Evolutionary conservation across 352 stramenopile species (phyloP), one percentile per base, ranked within the genome.

Genomic region (Elongisporangium anandrum): DNA sequence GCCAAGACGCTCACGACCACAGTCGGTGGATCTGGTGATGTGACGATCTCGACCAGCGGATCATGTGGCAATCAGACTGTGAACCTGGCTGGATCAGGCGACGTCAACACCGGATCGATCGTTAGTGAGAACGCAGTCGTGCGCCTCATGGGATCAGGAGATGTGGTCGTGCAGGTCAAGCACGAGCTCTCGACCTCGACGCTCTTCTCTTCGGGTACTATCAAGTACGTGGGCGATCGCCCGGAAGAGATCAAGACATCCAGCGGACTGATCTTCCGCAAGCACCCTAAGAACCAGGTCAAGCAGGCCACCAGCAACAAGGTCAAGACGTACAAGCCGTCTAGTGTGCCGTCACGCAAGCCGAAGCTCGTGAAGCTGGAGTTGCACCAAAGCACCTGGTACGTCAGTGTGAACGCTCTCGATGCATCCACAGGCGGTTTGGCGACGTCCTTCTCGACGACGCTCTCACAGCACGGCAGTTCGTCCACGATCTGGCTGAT

Each of bases 121-220:
- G 55, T 77, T 7, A 71, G 73, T 1, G 55, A 58, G 13, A 63
- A 65, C 17, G 73, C 75, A 20, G 64, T 61, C 15, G 73, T 79
- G 20, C 66, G 79, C 21, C 69, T 88, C 23, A 82, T 69, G 69
- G 78, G 78, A 21, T 61, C 68, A 23, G 73, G 75, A 13, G 63
- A 81, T 21, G 60, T 77, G 52, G 63, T 80, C 39, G 75, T 87
- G 38, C 75, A 85, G 57, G 70, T 72, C 23, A 74, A 59, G 1
- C 63, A 78, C 61, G 77, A 75, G 57, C 63, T 87, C 47, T 77
- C 73, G 41, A 69, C 77, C 17, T 77, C 70, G 13, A 74, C 73
- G 23, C 81, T 73, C 16, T 77, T 83, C 24, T 41, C 29, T 41
- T 83, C 73, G 61, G 77, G 75, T 22, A 65, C 75, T 55, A 73